These are phyloP conservation scores for Pseudozyma flocculosa DNA, from an alignment of 1,284 basidiomycete species.

Conservation along the genomic window DNA sequence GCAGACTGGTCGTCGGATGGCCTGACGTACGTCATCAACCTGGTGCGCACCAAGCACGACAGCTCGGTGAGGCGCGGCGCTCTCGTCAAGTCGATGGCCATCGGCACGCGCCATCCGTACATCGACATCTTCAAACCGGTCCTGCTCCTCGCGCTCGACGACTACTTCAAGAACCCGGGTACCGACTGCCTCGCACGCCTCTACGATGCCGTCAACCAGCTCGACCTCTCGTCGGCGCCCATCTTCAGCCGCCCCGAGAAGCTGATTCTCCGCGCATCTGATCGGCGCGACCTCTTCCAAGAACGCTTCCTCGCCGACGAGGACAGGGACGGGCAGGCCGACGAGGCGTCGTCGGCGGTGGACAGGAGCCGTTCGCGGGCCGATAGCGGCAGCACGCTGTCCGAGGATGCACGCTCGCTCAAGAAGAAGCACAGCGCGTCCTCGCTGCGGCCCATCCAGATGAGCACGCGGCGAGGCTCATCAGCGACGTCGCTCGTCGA, in stretches of 20 bases:
- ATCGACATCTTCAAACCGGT: slow-evolving; percentile 99
- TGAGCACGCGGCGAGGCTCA: slow-evolving; percentile 24
- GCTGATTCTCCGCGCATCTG: slow-evolving; percentile 81
- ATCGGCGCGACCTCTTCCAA: slow-evolving; percentile 79
- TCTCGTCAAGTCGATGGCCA: slow-evolving; percentile 90
- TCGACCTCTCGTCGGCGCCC: slow-evolving; percentile 81
- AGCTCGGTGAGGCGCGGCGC: slow-evolving; percentile 84
- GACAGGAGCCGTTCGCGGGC: not conserved
- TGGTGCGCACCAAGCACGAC: slow-evolving; percentile 94
- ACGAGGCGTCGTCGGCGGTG: not conserved
- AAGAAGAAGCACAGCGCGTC: slow-evolving; percentile 27
- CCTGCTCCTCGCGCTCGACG: slow-evolving; percentile 87
- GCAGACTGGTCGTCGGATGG: slow-evolving; percentile 22
- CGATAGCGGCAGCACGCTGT: slow-evolving; percentile 25
- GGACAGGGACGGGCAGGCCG: not conserved
- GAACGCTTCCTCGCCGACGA: slow-evolving; percentile 63
- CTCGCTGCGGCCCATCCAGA: slow-evolving; percentile 14
- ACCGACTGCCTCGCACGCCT: slow-evolving; percentile 82
- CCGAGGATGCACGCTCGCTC: slow-evolving; percentile 29
- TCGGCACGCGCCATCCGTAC: slow-evolving; percentile 91
- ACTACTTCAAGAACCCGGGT: slow-evolving; percentile 85
- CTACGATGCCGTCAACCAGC: slow-evolving; percentile 88
- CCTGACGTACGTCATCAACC: slow-evolving; percentile 77
- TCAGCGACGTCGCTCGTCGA: slow-evolving; percentile 28
- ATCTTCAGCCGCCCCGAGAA: slow-evolving; percentile 77